Evolutionary conservation across 2,329 filamentous ascomycete genomes (phyloP), one percentile per base, ranked within the genome.

Genomic region (Pseudophaeomoniella oleicola): DNA sequence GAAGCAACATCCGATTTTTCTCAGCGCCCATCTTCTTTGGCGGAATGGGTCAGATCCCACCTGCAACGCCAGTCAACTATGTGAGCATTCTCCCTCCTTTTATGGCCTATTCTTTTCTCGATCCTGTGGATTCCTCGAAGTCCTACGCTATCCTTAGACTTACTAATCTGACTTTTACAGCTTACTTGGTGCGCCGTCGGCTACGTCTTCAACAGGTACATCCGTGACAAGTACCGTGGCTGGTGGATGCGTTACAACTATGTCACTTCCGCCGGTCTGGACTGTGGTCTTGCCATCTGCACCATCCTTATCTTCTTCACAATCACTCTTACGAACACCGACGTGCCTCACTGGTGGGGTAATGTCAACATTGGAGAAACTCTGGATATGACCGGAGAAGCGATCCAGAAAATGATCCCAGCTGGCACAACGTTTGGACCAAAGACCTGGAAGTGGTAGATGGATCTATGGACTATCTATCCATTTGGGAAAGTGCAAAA

Each of bases 191-290:
- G 72, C 3, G 51, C 73, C 16, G 72, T 80, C 4, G 80, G 80
- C 5, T 67, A 71, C 34, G 44, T 77, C 27, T 84, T 84, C 61
- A 81, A 83, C 56, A 78, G 69, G 47, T 73, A 66, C 46, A 70
- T 84, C 51, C 71, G 72, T 51, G 66, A 75, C 40, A 67, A 71
- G 42, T 78, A 69, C 57, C 71, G 67, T 3, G 78, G 75, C 19
- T 84, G 79, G 80, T 85, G 80, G 80, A 62, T 79, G 54, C 74
- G 78, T 53, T 85, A 82, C 60, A 84, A 85, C 60, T 85, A 84
- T 53, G 67, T 83, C 49, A 73, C 77, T 0, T 81, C 78, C 14
- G 79, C 79, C 0, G 80, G 75, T 1, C 60, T 85, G 29, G 80
- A 84, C 53, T 71, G 70, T 34, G 79, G 79, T 4, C 64, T 82